Evolutionary conservation across 352 stramenopile species (phyloP).

Genomic region (Phytophthora podocarpi): DNA sequence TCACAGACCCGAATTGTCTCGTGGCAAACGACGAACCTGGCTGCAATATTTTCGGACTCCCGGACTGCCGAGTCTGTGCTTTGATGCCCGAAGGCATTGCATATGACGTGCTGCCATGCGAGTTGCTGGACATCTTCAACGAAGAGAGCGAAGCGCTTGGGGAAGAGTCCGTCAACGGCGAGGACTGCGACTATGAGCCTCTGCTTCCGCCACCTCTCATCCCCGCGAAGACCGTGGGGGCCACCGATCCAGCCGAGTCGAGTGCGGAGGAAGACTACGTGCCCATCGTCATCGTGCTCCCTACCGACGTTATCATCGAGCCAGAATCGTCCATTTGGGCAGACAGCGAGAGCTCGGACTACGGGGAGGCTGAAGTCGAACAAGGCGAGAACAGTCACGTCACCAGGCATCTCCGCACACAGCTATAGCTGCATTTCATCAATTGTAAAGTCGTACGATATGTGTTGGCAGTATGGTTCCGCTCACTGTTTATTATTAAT

Average conservation of each 20-base stretch:
- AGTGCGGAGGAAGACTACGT: constrained; percentile 7
- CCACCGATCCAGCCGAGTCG: not conserved
- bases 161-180: not conserved
- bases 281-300: constrained; percentile 11
- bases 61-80: constrained; percentile 13
- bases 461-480: too few relatives aligned
- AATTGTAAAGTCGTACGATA: too few relatives aligned
- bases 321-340: constrained; percentile 5
- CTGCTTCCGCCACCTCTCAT: not conserved
- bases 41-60: constrained; percentile 15
- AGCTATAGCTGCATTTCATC: too few relatives aligned
- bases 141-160: not conserved
- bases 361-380: not conserved
- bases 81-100: not conserved
- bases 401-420: constrained; percentile 3
- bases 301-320: constrained; percentile 6
- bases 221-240: not conserved
- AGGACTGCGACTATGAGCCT: constrained; percentile 5
- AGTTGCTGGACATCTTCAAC: constrained; percentile 14
- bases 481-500: too few relatives aligned
- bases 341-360: not conserved
- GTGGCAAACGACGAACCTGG: constrained; percentile 4
- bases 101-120: not conserved
- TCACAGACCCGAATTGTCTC: constrained; percentile 13
- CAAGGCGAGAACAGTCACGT: too few relatives aligned